A percentile compares a stretch with the other conserved stretches of the same genome.
Evolutionary conservation across 176 grass and related monocot species (phyloP).

Genomic region (Hyparrhenia diplandra): DNA sequence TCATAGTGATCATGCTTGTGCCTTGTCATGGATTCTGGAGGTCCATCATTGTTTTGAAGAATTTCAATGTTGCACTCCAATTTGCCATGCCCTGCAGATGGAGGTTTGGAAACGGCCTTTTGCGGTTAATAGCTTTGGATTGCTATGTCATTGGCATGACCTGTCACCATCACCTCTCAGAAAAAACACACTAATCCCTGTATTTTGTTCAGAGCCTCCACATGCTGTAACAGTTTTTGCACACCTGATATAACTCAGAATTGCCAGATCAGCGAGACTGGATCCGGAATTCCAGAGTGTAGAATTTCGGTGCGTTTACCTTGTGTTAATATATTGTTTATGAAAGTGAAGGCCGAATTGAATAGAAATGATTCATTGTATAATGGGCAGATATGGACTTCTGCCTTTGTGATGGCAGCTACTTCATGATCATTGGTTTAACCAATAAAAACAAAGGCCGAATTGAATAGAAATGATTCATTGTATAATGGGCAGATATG

Average conservation of each 20-base stretch:
- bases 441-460: no score
- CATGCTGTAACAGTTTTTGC: not conserved
- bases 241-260: not conserved
- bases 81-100: not conserved
- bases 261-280: not conserved
- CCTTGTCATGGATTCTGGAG: not conserved
- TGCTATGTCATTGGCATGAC: not conserved
- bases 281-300: not conserved
- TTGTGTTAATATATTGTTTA: constrained; percentile 19
- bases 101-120: not conserved
- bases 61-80: not conserved
- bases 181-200: not conserved
- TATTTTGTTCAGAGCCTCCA: not conserved
- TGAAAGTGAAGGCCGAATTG: not conserved
- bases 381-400: no score
- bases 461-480: no score
- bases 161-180: not conserved
- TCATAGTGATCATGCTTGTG: not conserved
- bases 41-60: not conserved
- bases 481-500: no score
- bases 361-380: constrained; percentile 16
- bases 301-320: not conserved
- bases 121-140: constrained; percentile 22
- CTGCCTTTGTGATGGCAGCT: no score
- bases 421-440: no score